Evolutionary conservation across 441 rosid genomes (phyloP), one percentile per base, ranked within the genome.

Genomic region (Corymbia citriodora): DNA sequence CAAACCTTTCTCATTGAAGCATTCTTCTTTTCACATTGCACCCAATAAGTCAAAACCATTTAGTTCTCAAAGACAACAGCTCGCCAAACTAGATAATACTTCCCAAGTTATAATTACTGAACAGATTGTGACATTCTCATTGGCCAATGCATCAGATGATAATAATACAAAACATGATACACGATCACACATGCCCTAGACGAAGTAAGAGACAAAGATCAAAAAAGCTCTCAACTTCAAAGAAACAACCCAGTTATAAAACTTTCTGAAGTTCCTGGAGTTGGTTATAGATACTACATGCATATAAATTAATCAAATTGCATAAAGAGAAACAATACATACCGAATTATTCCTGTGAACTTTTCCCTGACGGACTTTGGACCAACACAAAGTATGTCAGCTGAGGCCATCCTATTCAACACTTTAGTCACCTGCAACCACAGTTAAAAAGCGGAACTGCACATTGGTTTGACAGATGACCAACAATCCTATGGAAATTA

Each of bases 311-410:
- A 50, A 31, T 33, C 61, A 88, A 18, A 57, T 40, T 40, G 89
- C 87, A 31, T 33, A 88, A 85, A 63, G 87, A 53, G 29, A 65
- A 50, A 83, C 36, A 15, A 19, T 23, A 29, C 55, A 18, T 90
- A 96, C 99, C 99, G 96, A 87, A 98, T 96, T 31, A 93, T 93
- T 87, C 99, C 98, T 16, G 98, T 92, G 91, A 98, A 97, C 90
- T 98, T 97, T 92, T 98, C 99, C 92, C 92, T 89, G 59, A 98
- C 97, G 1, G 99, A 93, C 92, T 96, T 97, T 54, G 96, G 74
- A 89, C 97, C 99, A 92, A 98, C 97, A 89, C 99, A 98, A 94
- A 96, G 93, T 87, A 96, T 97, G 93, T 97, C 98, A 89, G 94
- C 97, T 31, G 98, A 92, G 65, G 98, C 96, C 94, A 93, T 94